Base-by-base conservation (phyloP, 2,329 filamentous ascomycete genomes). In the Didymellaceae sp. region DNA sequence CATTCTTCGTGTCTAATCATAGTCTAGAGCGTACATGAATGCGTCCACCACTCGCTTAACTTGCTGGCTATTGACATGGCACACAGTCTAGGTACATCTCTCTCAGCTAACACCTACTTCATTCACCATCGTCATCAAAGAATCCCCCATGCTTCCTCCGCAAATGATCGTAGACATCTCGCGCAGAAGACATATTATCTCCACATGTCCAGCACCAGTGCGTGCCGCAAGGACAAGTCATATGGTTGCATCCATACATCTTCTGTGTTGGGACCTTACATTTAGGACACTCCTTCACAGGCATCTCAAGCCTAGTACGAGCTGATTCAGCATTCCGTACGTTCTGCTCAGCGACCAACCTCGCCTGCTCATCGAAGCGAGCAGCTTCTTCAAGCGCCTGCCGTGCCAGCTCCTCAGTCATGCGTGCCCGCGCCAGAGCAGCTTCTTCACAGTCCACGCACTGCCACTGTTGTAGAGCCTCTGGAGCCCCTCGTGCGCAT, bases 191-290 rank as follows among this genome's bases (percentile, higher is more conserved):
- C 1, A 18, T 37, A 13, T 56, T 53, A 50, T 66, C 50, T 0
- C 75, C 73, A 54, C 73, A 78, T 9, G 66, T 62, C 65, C 70
- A 78, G 46, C 75, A 78, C 75, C 75, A 78, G 48, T 77, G 69
- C 13, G 55, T 59, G 2, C 62, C 58, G 54, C 76, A 80, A 0
- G 38, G 47, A 47, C 65, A 68, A 4, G 25, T 58, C 44, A 71
- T 62, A 51, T 75, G 74, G 56, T 76, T 68, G 46, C 74, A 76
- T 2, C 74, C 73, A n/a, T 60, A 52, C 11, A 52, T 62, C 61
- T 75, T 75, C 56, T 74, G 66, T 28, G 73, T 74, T 16, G 60
- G 52, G 52, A 65, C 67, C 7, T 67, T 68, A 53, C 74, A 75
- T 1, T 49, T 63, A 1, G 73, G 73, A 59, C 74, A 76, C 40